Evolutionary conservation across 108 stramenopile species (phyloP), one percentile per base, ranked within the genome.

Genomic region (Skeletonema costatum): DNA sequence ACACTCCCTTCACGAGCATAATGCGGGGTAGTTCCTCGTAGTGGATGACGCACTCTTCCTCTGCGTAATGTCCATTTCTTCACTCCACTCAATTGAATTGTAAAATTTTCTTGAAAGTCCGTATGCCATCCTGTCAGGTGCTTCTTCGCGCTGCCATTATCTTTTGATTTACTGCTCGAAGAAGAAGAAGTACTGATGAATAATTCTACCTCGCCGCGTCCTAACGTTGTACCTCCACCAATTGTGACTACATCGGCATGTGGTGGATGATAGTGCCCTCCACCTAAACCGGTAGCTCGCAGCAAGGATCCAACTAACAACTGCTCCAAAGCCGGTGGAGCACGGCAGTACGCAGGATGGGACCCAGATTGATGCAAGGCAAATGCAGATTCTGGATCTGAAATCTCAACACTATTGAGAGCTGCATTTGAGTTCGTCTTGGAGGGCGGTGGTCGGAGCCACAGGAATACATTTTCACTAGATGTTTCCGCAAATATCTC

Each of bases 41-140:
- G 48, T 1, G 93, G 93, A 86, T 95, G 87, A 6, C 71, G 72
- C 46, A 89, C 86, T 5, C 77, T 80, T 13, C 92, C 88, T 62
- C 85, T 77, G 42, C 87, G 80, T 44, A 98, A 51, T 14, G 87
- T 85, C 97, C 97, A 98, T 68, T 80, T 60, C 60, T 98, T 98
- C 13, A 60, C 39, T 25, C 97, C 97, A 19, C 82, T 82, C 35
- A 98, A 64, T 74, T 97, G 96, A 53, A 98, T 79, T 29, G 97
- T 98, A 66, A 98, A 96, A 69, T 98, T 98, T 71, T 98, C 95
- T 81, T 98, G 97, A 75, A 98, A 98, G 68, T 98, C 97, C 50
- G 77, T 90, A 60, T 98, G 97, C 87, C 92, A 96, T 25, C 87
- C 87, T 6, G 96, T 97, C 3, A 84, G 46, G 64, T 92, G 88